Conservation (phyloP, 495 filamentous ascomycete species). For the Penicillium ochrochloron region DNA sequence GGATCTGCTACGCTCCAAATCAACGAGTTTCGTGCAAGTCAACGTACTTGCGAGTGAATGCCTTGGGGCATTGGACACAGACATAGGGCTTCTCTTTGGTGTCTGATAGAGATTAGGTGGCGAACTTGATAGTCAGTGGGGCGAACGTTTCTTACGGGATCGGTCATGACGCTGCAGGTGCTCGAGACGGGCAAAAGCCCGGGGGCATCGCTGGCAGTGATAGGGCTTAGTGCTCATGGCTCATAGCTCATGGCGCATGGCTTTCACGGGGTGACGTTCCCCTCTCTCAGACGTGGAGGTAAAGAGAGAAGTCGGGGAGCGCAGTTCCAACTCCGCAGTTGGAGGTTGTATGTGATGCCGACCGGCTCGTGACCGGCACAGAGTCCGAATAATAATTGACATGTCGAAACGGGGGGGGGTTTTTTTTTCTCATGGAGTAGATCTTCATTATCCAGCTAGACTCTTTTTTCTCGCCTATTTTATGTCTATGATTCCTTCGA, state of each 20-base stretch:
- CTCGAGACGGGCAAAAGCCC: conserved; percentile 46
- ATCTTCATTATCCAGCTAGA: not conserved
- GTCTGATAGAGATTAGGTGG: conserved; percentile 35
- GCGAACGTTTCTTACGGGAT: conserved; percentile 38
- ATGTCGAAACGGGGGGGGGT: not conserved
- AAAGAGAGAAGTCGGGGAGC: conserved; percentile 14
- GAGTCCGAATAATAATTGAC: not conserved
- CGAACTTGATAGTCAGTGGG: not conserved
- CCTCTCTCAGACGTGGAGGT: not conserved
- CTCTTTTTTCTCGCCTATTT: not conserved
- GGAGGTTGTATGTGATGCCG: not conserved
- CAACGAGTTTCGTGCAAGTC: not conserved
- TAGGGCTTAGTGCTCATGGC: conserved; percentile 36
- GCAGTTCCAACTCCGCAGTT: conserved; percentile 17
- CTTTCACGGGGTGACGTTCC: not conserved
- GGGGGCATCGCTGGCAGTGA: conserved; percentile 44
- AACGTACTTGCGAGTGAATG: conserved; percentile 48
- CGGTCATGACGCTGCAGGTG: conserved; percentile 52
- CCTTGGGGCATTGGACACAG: conserved; percentile 44
- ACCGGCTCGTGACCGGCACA: not conserved
- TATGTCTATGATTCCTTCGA: not conserved
- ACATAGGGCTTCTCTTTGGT: conserved; percentile 50
- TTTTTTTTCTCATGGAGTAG: not conserved
- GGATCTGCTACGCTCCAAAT: not conserved
- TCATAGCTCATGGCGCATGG: conserved; percentile 13